phyloP scores from a whole-genome alignment of 192 early-diverging fungal species.

The Chytriomyces sp. region DNA sequence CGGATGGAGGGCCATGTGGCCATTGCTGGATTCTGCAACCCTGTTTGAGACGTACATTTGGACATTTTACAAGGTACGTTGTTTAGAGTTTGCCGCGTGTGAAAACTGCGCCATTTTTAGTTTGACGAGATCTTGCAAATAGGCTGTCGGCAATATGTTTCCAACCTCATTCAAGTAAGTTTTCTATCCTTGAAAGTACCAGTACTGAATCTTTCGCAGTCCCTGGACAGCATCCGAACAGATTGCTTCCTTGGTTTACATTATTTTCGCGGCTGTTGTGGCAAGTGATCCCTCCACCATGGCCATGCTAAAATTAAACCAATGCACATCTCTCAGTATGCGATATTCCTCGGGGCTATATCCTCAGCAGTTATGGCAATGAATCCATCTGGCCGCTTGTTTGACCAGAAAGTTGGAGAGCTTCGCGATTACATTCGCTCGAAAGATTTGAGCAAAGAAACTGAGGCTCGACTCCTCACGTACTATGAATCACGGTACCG shows the following conservation, averaged over 20 bases:
- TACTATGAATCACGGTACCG: constrained; percentile 43
- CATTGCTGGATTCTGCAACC: background rate
- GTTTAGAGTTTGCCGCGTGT: too few relatives aligned
- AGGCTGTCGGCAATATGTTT: constrained; percentile 42
- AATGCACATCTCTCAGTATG: constrained; percentile 14
- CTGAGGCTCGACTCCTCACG: constrained; percentile 13
- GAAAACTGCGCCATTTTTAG: too few relatives aligned
- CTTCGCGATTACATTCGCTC: constrained; percentile 38
- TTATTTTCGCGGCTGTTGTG: constrained; percentile 18
- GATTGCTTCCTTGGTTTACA: constrained; percentile 1
- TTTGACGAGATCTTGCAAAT: background rate
- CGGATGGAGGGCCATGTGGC: constrained; percentile 4
- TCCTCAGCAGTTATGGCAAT: constrained; percentile 21
- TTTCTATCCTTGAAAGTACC: background rate
- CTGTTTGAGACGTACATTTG: constrained; percentile 1
- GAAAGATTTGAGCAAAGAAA: constrained; percentile 29
- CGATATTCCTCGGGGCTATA: constrained; percentile 26
- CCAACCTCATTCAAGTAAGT: constrained; percentile 22
- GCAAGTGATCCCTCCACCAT: background rate
- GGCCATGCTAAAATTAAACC: background rate
- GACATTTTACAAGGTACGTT: constrained; percentile 26
- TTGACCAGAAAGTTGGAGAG: constrained; percentile 43
- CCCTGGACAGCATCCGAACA: constrained; percentile 25
- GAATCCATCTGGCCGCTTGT: constrained; percentile 32
- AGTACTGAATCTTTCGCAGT: background rate